Conservation (phyloP, 2,329 filamentous ascomycete genomes). For the Annulohypoxylon truncatum region DNA sequence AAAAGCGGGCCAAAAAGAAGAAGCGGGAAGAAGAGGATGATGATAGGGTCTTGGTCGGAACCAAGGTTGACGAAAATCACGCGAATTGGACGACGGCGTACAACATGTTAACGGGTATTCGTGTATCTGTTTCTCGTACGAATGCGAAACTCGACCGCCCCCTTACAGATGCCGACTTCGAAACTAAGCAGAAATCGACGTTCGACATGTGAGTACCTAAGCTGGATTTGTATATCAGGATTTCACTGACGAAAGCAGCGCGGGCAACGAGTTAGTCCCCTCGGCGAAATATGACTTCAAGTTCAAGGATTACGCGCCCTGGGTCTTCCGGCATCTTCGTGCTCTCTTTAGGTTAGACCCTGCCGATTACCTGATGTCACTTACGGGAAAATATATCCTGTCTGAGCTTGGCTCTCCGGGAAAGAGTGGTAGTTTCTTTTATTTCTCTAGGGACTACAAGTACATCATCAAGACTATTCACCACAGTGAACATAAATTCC, state of each 20-base stretch:
- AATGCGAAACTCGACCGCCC: conserved; percentile 96
- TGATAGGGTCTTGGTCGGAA: conserved; percentile 93
- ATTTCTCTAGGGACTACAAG: conserved; percentile 99
- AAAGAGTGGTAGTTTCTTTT: conserved; percentile 99
- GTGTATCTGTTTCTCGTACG: conserved; percentile 93
- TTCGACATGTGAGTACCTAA: conserved; percentile 85
- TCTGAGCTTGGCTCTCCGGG: conserved; percentile 96
- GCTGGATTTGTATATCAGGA: neutral
- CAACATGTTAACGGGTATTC: conserved; percentile 99
- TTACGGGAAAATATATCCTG: conserved; percentile 98
- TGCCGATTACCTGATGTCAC: conserved; percentile 96
- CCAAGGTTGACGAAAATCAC: conserved; percentile 96
- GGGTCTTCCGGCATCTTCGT: conserved; percentile 95
- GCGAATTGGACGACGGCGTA: conserved; percentile 98
- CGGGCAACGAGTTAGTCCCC: conserved; percentile 95
- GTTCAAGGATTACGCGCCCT: conserved; percentile 99
- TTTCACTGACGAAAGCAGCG: conserved; percentile 65
- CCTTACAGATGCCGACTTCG: conserved; percentile 90
- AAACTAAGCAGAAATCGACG: conserved; percentile 95
- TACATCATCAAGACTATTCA: conserved; percentile 99
- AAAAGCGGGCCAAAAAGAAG: conserved; percentile 89
- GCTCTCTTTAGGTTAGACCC: conserved; percentile 91
- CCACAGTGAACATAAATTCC: conserved; percentile 90
- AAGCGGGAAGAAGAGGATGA: conserved; percentile 90
- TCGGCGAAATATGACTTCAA: conserved; percentile 99